Conservation (phyloP, 768 basidiomycete genomes). For the Pleurotus tuoliensis region DNA sequence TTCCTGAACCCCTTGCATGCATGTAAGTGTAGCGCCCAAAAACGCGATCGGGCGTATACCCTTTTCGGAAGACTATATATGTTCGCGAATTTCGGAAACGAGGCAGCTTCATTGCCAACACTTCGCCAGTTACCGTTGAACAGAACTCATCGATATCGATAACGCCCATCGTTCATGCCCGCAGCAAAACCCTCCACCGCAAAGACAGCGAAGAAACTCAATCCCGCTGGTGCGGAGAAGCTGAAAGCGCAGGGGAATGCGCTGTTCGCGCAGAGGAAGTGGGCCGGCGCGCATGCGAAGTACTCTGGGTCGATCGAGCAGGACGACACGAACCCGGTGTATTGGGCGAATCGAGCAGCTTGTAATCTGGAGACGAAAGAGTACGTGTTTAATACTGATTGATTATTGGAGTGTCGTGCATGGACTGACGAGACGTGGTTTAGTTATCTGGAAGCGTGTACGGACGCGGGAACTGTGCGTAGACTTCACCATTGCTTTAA, state of each 20-base stretch:
- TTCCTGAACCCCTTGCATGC: too few species aligned
- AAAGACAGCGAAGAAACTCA: not conserved
- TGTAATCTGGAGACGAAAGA: constrained; percentile 13
- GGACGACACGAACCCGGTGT: constrained; percentile 12
- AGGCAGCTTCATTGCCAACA: too few species aligned
- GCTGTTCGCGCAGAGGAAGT: constrained; percentile 15
- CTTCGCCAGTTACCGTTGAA: too few species aligned
- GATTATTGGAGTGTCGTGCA: too few species aligned
- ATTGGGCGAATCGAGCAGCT: constrained; percentile 17
- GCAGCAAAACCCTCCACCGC: too few species aligned
- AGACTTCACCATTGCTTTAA: too few species aligned
- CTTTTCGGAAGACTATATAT: too few species aligned
- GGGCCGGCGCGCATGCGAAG: constrained; percentile 5
- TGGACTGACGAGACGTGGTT: not conserved
- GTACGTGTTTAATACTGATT: not conserved
- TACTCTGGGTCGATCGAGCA: constrained; percentile 13
- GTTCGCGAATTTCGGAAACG: too few species aligned
- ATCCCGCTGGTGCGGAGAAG: constrained; percentile 3
- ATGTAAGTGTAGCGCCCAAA: too few species aligned
- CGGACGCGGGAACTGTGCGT: constrained; percentile 25
- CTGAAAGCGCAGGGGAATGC: constrained; percentile 18
- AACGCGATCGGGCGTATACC: too few species aligned
- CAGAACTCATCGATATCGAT: too few species aligned
- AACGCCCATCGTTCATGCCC: too few species aligned
- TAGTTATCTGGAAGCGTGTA: constrained; percentile 28